Conservation (phyloP, 1,139 yeast genomes). For the Hansenula sp. region DNA sequence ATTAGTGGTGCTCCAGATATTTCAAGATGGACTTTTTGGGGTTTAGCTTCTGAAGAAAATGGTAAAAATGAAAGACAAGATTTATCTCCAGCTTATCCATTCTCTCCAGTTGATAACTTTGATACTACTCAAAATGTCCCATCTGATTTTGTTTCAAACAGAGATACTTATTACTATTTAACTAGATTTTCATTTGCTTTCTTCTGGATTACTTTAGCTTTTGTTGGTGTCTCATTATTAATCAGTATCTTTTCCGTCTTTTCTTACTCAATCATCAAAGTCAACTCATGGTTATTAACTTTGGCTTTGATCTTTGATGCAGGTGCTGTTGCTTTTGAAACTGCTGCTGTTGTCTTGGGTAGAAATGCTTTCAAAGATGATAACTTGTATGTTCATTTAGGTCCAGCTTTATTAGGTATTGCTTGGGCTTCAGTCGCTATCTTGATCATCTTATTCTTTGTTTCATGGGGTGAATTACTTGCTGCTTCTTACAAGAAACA, state of each 20-base stretch:
- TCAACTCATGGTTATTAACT: constrained; percentile 47
- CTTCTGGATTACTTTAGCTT: constrained; percentile 56
- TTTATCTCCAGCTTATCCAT: constrained; percentile 55
- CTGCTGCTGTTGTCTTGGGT: constrained; percentile 65
- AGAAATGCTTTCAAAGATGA: constrained; percentile 53
- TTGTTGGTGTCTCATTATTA: constrained; percentile 43
- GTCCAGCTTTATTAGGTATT: constrained; percentile 55
- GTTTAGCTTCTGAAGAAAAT: constrained; percentile 38
- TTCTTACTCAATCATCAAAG: constrained; percentile 44
- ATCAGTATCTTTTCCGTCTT: constrained; percentile 36
- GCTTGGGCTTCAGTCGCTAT: constrained; percentile 66
- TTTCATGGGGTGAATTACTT: constrained; percentile 50
- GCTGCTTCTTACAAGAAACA: constrained; percentile 31
- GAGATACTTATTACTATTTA: constrained; percentile 61
- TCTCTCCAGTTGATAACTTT: constrained; percentile 72
- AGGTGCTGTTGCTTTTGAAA: constrained; percentile 60
- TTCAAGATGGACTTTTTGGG: constrained; percentile 84
- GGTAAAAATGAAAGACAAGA: constrained; percentile 27
- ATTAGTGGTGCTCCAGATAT: constrained; percentile 49
- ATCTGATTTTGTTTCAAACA: constrained; percentile 44
- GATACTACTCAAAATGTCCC: constrained; percentile 49
- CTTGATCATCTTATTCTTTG: constrained; percentile 47
- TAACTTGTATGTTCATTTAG: constrained; percentile 42
- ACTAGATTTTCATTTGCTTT: constrained; percentile 69
- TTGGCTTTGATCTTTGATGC: constrained; percentile 51